Evolutionary conservation across 345 rosid species (phyloP).

Genomic region (Syzygium aqueum): DNA sequence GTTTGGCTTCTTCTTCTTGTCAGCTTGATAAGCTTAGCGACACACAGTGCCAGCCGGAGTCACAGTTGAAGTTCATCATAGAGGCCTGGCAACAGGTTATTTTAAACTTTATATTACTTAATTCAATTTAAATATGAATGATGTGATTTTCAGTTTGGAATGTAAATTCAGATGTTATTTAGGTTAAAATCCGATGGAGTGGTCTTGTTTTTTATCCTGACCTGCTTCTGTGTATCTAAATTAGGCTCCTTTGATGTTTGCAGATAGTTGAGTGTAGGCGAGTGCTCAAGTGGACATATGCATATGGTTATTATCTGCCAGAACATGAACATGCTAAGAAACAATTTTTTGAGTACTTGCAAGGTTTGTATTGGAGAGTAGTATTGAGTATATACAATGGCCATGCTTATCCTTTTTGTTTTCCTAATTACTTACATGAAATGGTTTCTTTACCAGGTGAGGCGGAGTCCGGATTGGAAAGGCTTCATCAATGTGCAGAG

Average conservation of each 20-base stretch:
- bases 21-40: conserved; percentile 96
- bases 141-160: neutral
- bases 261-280: conserved; percentile 98
- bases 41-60: conserved; percentile 67
- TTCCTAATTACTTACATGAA: neutral
- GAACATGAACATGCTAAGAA: conserved; percentile 81
- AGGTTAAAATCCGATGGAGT: neutral
- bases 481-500: conserved; percentile 98
- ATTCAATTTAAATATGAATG: neutral
- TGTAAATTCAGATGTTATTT: neutral
- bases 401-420: neutral
- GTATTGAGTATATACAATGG: neutral
- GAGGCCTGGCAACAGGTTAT: conserved; percentile 99
- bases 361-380: conserved; percentile 42
- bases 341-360: conserved; percentile 91
- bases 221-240: neutral
- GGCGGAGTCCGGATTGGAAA: conserved; percentile 92
- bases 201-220: neutral
- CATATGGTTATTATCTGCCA: conserved; percentile 90
- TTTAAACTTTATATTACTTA: neutral
- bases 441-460: conserved; percentile 53
- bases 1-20: neutral
- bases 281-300: conserved; percentile 97
- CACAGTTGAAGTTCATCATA: conserved; percentile 91
- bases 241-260: neutral